Evolutionary conservation across 306 rosid species (phyloP).

Genomic region (Senna siamea): DNA sequence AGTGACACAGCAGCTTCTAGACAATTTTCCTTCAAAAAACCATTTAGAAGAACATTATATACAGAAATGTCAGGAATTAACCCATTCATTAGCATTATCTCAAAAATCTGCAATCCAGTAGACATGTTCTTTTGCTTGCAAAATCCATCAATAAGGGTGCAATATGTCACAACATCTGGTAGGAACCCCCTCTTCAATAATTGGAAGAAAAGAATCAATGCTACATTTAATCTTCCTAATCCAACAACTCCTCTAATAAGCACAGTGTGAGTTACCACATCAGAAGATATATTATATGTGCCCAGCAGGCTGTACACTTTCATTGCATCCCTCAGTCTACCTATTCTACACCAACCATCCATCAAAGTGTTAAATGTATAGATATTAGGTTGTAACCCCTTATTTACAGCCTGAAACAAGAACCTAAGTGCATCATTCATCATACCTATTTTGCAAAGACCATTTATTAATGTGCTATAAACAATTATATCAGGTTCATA

Average conservation of each 20-base stretch:
- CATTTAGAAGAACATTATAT: conserved; percentile 39
- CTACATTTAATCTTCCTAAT: conserved; percentile 33
- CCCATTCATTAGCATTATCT: conserved; percentile 34
- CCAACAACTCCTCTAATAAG: conserved; percentile 37
- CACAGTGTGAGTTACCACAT: conserved; percentile 39
- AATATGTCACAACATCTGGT: conserved; percentile 33
- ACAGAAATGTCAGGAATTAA: conserved; percentile 35
- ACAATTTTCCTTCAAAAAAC: conserved; percentile 22
- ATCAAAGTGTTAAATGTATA: conserved; percentile 37
- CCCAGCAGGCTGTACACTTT: conserved; percentile 36
- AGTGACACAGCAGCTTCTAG: conserved; percentile 29
- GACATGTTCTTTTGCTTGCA: conserved; percentile 27
- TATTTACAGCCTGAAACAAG: conserved; percentile 38
- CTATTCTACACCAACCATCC: conserved; percentile 44
- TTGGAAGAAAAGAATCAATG: conserved; percentile 41
- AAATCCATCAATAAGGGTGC: conserved; percentile 38
- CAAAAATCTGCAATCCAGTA: conserved; percentile 16
- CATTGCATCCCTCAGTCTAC: conserved; percentile 31
- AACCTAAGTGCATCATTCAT: conserved; percentile 38
- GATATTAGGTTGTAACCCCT: conserved; percentile 36
- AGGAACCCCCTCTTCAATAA: conserved; percentile 36
- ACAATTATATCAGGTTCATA: conserved; percentile 37
- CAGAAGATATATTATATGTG: conserved; percentile 28
- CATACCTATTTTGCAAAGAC: conserved; percentile 40
- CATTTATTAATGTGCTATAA: conserved; percentile 35